Evolutionary conservation across 2,329 filamentous ascomycete genomes (phyloP), one percentile per base, ranked within the genome.

Genomic region (Fusarium sarcochroum): DNA sequence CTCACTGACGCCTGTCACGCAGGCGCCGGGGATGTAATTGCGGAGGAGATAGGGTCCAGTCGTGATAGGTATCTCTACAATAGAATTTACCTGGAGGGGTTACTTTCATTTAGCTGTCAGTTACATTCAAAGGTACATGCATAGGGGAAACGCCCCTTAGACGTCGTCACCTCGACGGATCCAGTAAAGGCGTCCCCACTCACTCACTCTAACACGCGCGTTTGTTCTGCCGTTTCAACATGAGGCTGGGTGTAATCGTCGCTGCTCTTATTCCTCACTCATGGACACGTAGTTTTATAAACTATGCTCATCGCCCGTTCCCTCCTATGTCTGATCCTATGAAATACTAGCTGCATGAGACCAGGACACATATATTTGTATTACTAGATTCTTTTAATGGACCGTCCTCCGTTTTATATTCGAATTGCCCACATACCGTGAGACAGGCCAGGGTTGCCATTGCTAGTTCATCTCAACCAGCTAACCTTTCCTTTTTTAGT

Each of bases 191-290:
- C 76, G 18, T 75, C 77, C 47, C 76, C 75, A 58, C 47, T 76
- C 75, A 58, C 47, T 58, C 46, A 80, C 37, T 90, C 87, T 3
- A 57, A 45, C 45, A 52, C 35, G 18, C 30, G 32, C 32, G 38
- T 9, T 70, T 54, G 42, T 56, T 89, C 34, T 87, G 87, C 6
- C 30, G 53, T 59, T 65, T 65, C 49, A 49, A 48, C 38, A 32
- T 53, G 34, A 51, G 53, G 58, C 25, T 58, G 32, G 20, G 18
- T 23, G 37, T 20, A 35, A 57, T 57, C 37, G 25, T 58, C 37
- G 52, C 49, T 48, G n/a, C 58, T 44, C 51, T 35, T 56, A 14
- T 46, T 30, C 27, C 27, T 30, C 27, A 30, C 27, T 30, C 10
- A 13, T 10, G 10, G 10, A 13, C 13, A 13, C 27, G 13, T 30